A percentile compares a stretch with the other conserved stretches of the same genome.
Conservation (phyloP, 163 green algal genomes). For the Scenedesmus sp. region DNA sequence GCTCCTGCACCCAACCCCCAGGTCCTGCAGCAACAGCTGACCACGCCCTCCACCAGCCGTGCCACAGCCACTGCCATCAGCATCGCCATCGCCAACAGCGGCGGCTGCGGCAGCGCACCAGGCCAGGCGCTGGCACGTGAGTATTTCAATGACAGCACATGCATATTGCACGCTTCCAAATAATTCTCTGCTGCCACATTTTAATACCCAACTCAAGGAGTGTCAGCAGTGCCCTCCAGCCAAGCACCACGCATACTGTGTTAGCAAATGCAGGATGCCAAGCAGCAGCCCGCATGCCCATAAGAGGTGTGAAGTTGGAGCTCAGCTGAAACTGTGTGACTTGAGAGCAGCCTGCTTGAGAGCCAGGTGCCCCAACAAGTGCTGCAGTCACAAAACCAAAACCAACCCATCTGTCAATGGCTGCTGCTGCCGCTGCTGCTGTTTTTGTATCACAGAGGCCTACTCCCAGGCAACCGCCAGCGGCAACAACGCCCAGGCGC, state of each 20-base stretch:
- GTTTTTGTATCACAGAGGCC: not conserved
- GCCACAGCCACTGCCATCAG: not conserved
- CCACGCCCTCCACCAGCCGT: not conserved
- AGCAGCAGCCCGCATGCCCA: too few species aligned
- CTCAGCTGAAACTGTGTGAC: too few species aligned
- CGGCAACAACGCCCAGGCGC: not conserved
- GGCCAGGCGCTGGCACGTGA: conserved; percentile 37
- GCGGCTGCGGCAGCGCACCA: not conserved
- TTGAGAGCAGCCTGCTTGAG: too few species aligned
- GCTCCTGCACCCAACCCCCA: not conserved
- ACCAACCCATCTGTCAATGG: not conserved
- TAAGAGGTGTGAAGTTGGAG: too few species aligned
- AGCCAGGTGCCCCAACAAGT: too few species aligned
- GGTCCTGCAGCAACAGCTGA: conserved; percentile 1
- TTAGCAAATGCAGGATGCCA: too few species aligned
- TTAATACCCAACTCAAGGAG: too few species aligned
- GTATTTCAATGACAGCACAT: not conserved
- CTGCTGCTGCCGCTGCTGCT: not conserved
- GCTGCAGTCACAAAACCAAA: too few species aligned
- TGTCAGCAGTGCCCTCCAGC: too few species aligned
- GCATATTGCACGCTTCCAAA: not conserved
- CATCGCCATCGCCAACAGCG: conserved; percentile 10
- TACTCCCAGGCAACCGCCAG: not conserved
- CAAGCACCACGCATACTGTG: too few species aligned
- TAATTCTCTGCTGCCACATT: too few species aligned